Evolutionary conservation across 176 grass and related monocot species (phyloP), one percentile per base, ranked within the genome.

Genomic region (Canna indica): DNA sequence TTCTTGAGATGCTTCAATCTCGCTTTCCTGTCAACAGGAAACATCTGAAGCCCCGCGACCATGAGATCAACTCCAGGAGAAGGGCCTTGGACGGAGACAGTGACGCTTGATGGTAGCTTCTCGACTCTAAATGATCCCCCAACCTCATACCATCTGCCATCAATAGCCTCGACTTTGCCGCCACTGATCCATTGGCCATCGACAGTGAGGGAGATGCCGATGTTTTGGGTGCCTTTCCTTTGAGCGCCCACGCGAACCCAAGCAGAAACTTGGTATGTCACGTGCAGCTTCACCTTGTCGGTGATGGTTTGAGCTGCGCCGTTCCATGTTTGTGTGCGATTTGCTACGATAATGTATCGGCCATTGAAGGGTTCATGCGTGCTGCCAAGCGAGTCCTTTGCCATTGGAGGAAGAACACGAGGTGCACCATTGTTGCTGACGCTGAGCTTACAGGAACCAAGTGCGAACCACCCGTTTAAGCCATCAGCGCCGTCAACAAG

Each of bases 131-230:
- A 85, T 24, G 86, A 83, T 3, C 92, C 86, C 8, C 86, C 88
- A 6, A 91, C 38, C 74, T 96, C 88, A 57, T 96, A 89, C 92
- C 92, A 96, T 31, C 86, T 80, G 56, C 84, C 88, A 77, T 96
- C 92, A 12, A 11, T 59, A 3, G 78, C 92, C 41, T 82, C n/a
- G 25, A 96, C 74, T 73, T 91, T 85, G 4, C 92, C 92, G 32
- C 88, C 92, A 47, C 84, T 96, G 25, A 87, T 8, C 85, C 85
- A 96, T 47, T 89, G 76, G 48, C 81, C 78, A 59, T 91, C 92
- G 11, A 89, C 71, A 18, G 76, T 24, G 32, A 96, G 35, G 1
- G 86, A 73, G 7, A 89, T 14, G 72, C 75, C 86, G 45, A 96
- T 78, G 73, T 35, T 77, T 74, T 96, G 88, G 25, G 80, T 77